Conservation (phyloP, 1,284 basidiomycete genomes). For the Cutaneotrichosporon cutaneum region DNA sequence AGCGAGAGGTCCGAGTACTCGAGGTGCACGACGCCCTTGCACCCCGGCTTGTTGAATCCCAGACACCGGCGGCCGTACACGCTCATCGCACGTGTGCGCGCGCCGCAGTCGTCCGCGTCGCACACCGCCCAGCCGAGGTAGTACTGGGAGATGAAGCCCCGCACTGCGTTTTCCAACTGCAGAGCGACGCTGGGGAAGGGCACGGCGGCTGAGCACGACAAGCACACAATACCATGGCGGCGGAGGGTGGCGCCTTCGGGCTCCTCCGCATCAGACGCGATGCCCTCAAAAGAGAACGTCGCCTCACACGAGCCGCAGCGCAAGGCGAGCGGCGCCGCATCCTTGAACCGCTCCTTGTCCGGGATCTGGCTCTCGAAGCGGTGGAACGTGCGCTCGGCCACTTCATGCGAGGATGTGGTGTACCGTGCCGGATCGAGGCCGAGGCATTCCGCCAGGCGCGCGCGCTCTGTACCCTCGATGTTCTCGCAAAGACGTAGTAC, state of each 20-base stretch:
- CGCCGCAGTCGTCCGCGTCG: slow-evolving; percentile 78
- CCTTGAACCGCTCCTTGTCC: slow-evolving; percentile 81
- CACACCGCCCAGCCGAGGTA: slow-evolving; percentile 89
- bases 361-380: slow-evolving; percentile 87
- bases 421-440: slow-evolving; percentile 89
- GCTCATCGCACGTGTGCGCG: slow-evolving; percentile 79
- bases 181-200: slow-evolving; percentile 65
- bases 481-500: slow-evolving; percentile 93
- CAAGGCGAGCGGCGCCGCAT: slow-evolving; percentile 67
- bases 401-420: slow-evolving; percentile 56
- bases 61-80: slow-evolving; percentile 85
- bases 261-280: slow-evolving; percentile 50
- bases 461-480: slow-evolving; percentile 91
- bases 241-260: slow-evolving; percentile 58
- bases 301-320: slow-evolving; percentile 72
- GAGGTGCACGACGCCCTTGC: slow-evolving; percentile 67
- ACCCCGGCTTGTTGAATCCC: slow-evolving; percentile 57
- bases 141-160: slow-evolving; percentile 72
- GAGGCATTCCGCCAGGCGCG: slow-evolving; percentile 89
- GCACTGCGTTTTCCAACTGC: slow-evolving; percentile 84
- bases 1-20: slow-evolving; percentile 83
- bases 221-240: slow-evolving; percentile 58
- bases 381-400: slow-evolving; percentile 69
- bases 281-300: slow-evolving; percentile 63
- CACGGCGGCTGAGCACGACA: slow-evolving; percentile 62